Evolutionary conservation across 306 rosid species (phyloP).

Genomic region (Hippophae gyantsensis): DNA sequence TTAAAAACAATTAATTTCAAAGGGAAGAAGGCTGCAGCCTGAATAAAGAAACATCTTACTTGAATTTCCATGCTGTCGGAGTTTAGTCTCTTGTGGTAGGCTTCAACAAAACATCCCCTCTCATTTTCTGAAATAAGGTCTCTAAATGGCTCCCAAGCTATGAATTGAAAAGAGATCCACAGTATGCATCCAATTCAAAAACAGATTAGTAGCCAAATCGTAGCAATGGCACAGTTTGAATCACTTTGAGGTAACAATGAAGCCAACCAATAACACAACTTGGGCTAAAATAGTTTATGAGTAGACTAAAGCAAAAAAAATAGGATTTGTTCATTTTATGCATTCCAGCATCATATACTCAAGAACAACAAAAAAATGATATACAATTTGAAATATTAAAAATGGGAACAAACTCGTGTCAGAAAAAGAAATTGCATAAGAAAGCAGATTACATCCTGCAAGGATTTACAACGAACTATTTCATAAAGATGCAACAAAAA

Average conservation of each 20-base stretch:
- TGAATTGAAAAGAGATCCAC: conserved; percentile 15
- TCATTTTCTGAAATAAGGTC: conserved; percentile 84
- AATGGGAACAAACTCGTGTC: too few relatives aligned
- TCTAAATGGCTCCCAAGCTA: conserved; percentile 90
- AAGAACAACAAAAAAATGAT: neutral
- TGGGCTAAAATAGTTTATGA: too few relatives aligned
- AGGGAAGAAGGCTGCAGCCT: conserved; percentile 2
- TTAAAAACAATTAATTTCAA: neutral
- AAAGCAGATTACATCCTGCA: too few relatives aligned
- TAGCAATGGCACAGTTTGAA: conserved; percentile 11
- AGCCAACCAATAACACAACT: neutral
- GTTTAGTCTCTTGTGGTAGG: conserved; percentile 77
- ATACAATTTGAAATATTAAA: too few relatives aligned
- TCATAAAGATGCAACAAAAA: too few relatives aligned
- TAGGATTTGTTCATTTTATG: neutral
- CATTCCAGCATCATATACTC: neutral
- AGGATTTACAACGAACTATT: too few relatives aligned
- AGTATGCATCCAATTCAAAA: conserved; percentile 19
- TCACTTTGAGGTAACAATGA: neutral
- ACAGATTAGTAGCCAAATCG: neutral
- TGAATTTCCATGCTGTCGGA: conserved; percentile 65
- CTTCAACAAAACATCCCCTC: conserved; percentile 60
- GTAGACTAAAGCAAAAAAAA: neutral
- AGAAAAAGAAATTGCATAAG: too few relatives aligned
- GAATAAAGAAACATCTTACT: conserved; percentile 39